These are phyloP conservation scores for Neopestalotiopsis clavispora DNA, from an alignment of 2,329 filamentous ascomycete species.

Conservation along the genomic window DNA sequence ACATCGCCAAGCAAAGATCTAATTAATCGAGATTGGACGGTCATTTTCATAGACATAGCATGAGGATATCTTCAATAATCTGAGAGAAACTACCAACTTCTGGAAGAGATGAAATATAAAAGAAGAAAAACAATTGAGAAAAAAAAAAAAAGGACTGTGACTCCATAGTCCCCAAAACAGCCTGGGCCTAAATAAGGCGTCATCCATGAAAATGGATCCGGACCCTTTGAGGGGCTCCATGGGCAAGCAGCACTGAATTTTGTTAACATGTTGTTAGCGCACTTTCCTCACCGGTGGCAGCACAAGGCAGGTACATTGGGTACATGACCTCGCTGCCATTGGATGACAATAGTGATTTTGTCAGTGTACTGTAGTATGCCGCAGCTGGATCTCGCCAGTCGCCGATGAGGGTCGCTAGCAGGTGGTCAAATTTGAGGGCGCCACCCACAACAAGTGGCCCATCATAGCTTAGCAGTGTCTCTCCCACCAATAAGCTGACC, in stretches of 20 bases:
- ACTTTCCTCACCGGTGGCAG: neutral
- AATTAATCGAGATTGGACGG: too few species aligned
- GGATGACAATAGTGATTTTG: neutral
- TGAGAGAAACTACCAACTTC: too few species aligned
- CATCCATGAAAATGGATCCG: neutral
- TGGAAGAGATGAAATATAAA: neutral
- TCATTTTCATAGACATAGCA: too few species aligned
- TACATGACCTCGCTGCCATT: neutral
- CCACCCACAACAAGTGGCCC: slow-evolving; percentile 1
- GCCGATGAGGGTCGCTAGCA: neutral
- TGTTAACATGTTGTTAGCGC: neutral
- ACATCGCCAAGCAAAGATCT: too few species aligned
- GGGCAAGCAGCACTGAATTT: neutral
- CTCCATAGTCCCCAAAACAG: neutral
- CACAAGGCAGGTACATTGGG: neutral
- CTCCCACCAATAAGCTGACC: slow-evolving; percentile 10
- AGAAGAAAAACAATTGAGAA: neutral
- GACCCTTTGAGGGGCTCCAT: neutral
- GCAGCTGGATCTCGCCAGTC: neutral
- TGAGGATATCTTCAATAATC: too few species aligned
- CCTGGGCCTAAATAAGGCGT: neutral
- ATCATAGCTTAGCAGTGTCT: neutral
- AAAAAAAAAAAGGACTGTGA: neutral
- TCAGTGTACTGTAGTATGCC: too few species aligned
- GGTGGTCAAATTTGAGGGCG: slow-evolving; percentile 13